Evolutionary conservation across 768 basidiomycete genomes (phyloP).

Genomic region (Phlegmacium glaucopus): DNA sequence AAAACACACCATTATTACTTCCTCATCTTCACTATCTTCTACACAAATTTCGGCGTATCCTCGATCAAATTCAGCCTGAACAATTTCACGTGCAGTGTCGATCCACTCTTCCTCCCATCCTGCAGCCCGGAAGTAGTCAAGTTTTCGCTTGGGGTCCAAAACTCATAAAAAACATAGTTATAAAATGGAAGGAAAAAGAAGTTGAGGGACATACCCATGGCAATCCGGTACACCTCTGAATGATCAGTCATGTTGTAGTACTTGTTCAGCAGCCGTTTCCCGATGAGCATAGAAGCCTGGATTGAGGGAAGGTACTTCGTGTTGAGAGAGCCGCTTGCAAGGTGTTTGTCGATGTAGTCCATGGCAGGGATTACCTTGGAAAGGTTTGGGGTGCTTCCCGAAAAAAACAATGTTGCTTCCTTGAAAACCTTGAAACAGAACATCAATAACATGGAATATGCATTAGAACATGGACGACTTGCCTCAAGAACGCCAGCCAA

Average conservation of each 20-base stretch:
- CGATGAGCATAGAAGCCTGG: slow-evolving; percentile 4
- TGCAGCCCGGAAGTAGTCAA: not conserved
- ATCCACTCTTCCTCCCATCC: not conserved
- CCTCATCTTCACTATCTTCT: not conserved
- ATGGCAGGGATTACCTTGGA: not conserved
- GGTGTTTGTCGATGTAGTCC: not conserved
- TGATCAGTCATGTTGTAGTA: slow-evolving; percentile 28
- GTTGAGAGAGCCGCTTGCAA: not conserved
- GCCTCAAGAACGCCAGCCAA: not conserved
- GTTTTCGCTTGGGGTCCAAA: not conserved
- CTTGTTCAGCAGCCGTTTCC: slow-evolving; percentile 25
- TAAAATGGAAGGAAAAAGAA: not conserved
- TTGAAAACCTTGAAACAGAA: not conserved
- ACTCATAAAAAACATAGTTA: not conserved
- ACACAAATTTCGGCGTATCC: not conserved
- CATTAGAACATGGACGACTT: not conserved
- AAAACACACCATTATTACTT: not conserved
- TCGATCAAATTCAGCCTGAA: not conserved
- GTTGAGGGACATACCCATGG: not conserved
- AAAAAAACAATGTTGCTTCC: not conserved
- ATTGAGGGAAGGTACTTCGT: not conserved
- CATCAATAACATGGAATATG: not conserved
- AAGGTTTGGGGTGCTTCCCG: not conserved
- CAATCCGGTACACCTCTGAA: slow-evolving; percentile 22
- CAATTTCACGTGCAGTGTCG: not conserved